Evolutionary conservation across 495 filamentous ascomycete genomes (phyloP).

Genomic region (Penicillium paradoxum): DNA sequence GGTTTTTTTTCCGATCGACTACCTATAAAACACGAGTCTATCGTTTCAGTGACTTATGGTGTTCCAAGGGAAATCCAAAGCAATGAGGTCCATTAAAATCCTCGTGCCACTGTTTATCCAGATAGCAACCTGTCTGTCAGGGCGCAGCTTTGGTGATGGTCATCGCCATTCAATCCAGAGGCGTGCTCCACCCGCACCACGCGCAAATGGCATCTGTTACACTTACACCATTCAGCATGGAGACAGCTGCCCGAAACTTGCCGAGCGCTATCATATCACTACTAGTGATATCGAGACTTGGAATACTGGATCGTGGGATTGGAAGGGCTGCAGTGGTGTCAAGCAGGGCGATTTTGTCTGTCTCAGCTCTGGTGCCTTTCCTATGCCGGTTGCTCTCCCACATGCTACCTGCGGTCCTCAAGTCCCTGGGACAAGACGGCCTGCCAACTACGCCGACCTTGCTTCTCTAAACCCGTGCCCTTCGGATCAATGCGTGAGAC

Average conservation of each 20-base stretch:
- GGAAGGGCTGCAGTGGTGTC: slow-evolving; percentile 8
- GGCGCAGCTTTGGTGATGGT: not conserved
- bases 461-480: slow-evolving; percentile 14
- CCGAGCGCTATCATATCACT: slow-evolving; percentile 2
- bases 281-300: slow-evolving; percentile 11
- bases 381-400: slow-evolving; percentile 20
- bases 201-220: not conserved
- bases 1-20: not conserved
- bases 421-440: slow-evolving; percentile 12
- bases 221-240: slow-evolving; percentile 1
- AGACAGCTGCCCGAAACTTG: slow-evolving; percentile 11
- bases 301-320: slow-evolving; percentile 7
- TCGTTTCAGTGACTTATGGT: not conserved
- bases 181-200: not conserved
- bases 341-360: slow-evolving; percentile 12
- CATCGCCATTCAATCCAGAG: not conserved
- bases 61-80: not conserved
- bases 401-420: slow-evolving; percentile 18
- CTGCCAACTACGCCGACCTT: slow-evolving; percentile 11
- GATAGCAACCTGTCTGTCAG: not conserved
- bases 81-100: not conserved
- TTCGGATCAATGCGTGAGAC: slow-evolving; percentile 10
- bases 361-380: slow-evolving; percentile 10
- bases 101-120: not conserved
- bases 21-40: not conserved